phyloP scores from a whole-genome alignment of 257 asterid species.

The Nicotiana otophora region DNA sequence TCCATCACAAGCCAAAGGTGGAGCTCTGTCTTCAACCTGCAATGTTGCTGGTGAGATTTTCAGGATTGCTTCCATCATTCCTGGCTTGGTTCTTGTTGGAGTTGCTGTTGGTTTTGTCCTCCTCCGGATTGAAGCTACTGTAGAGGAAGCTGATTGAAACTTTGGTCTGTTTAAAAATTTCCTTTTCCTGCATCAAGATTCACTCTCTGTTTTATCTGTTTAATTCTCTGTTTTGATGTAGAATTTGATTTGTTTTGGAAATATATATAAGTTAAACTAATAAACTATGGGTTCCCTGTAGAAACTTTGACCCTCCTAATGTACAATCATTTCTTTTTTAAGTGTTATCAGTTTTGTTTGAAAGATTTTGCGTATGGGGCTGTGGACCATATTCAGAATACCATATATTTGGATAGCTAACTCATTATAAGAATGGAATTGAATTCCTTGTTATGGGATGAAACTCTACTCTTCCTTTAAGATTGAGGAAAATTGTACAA shows the following conservation, averaged over 20 bases:
- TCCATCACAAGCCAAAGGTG: slow-evolving; percentile 28
- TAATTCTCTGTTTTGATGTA: slow-evolving; percentile 25
- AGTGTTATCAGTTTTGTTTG: not conserved
- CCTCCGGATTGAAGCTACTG: slow-evolving; percentile 64
- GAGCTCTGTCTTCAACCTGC: slow-evolving; percentile 61
- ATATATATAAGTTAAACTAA: slow-evolving; percentile 18
- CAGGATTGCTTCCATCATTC: slow-evolving; percentile 63
- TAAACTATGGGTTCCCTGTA: not conserved
- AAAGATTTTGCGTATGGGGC: not conserved
- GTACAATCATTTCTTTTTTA: not conserved
- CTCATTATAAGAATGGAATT: not conserved
- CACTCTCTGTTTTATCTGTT: slow-evolving; percentile 11
- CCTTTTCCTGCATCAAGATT: slow-evolving; percentile 24
- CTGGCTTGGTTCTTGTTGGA: slow-evolving; percentile 61
- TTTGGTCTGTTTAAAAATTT: slow-evolving; percentile 11
- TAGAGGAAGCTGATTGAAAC: slow-evolving; percentile 63
- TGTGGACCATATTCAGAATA: not conserved
- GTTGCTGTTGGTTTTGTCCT: slow-evolving; percentile 88
- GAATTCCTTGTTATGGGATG: not conserved
- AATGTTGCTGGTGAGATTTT: slow-evolving; percentile 61
- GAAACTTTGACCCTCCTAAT: not conserved
- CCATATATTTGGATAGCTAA: not conserved
- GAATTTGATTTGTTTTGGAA: slow-evolving; percentile 29
- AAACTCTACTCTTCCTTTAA: not conserved
- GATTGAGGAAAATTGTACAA: not conserved